Evolutionary conservation across 352 stramenopile genomes (phyloP).

Genomic region (Pythium plurisporium): DNA sequence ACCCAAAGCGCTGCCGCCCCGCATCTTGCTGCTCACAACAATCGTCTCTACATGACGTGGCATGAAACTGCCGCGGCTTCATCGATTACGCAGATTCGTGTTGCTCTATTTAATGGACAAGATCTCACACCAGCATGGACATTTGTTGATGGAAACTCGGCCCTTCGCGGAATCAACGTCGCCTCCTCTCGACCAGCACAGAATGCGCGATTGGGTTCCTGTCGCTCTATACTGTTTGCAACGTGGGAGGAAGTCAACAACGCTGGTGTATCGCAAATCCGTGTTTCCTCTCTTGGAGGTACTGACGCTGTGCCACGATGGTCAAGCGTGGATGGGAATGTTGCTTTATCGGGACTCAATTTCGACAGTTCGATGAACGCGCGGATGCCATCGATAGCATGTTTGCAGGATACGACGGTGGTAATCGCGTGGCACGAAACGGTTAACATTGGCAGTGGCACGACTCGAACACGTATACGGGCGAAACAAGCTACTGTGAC

Average conservation of each 20-base stretch:
- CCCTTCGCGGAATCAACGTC: slow-evolving; percentile 39
- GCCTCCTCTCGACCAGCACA: slow-evolving; percentile 25
- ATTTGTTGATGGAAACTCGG: slow-evolving; percentile 55
- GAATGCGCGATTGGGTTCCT: slow-evolving; percentile 39
- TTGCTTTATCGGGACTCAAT: slow-evolving; percentile 35
- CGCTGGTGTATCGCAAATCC: slow-evolving; percentile 30
- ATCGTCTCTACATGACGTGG: slow-evolving; percentile 57
- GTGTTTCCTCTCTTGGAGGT: slow-evolving; percentile 42
- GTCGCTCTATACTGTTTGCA: slow-evolving; percentile 40
- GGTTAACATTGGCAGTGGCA: slow-evolving; percentile 2
- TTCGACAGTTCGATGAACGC: slow-evolving; percentile 26
- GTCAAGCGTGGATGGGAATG: slow-evolving; percentile 51
- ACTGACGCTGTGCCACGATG: slow-evolving; percentile 36
- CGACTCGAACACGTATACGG: slow-evolving; percentile 28
- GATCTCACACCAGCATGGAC: slow-evolving; percentile 37
- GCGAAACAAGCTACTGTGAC: slow-evolving; percentile 7
- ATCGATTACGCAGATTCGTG: slow-evolving; percentile 36
- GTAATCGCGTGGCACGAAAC: slow-evolving; percentile 56
- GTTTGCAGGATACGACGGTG: slow-evolving; percentile 26
- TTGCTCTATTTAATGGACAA: slow-evolving; percentile 47
- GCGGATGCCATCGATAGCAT: slow-evolving; percentile 34
- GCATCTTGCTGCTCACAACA: slow-evolving; percentile 24
- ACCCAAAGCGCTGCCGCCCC: too few relatives aligned
- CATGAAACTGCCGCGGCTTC: slow-evolving; percentile 32
- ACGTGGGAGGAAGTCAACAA: slow-evolving; percentile 47